Percentiles rank a stretch among this genome's conserved stretches.
These are phyloP conservation scores for Rauvolfia tetraphylla DNA, from an alignment of 257 asterid species.

Conservation along the genomic window DNA sequence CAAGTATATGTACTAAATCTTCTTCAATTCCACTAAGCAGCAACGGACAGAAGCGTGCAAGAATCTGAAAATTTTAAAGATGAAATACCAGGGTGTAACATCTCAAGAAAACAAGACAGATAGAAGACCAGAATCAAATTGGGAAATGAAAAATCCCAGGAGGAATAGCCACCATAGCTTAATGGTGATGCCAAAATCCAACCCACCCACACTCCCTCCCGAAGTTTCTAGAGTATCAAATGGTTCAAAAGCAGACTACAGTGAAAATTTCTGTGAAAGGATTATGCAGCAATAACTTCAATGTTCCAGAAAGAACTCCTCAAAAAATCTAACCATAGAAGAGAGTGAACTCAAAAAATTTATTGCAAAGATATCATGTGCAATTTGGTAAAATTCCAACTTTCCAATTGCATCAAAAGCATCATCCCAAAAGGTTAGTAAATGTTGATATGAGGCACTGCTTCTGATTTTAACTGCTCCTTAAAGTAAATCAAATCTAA, in stretches of 20 bases:
- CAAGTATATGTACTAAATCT: conserved; percentile 79
- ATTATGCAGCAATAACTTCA: neutral
- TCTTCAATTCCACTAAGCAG: conserved; percentile 87
- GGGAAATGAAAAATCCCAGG: neutral
- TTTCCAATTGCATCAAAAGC: neutral
- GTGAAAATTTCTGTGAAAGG: neutral
- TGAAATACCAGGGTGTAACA: conserved; percentile 13
- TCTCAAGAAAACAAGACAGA: neutral
- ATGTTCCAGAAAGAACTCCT: neutral
- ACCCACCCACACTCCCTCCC: neutral
- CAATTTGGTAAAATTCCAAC: neutral
- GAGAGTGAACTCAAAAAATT: neutral
- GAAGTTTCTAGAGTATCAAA: neutral
- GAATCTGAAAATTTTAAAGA: conserved; percentile 55
- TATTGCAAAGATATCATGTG: neutral
- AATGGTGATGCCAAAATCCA: too few species aligned
- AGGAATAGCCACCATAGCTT: neutral
- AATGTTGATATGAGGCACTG: neutral
- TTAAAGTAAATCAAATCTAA: neutral
- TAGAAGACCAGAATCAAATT: neutral
- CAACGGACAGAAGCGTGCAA: conserved; percentile 88
- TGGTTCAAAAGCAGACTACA: neutral
- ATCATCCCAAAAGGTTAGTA: too few species aligned
- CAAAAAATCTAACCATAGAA: neutral
- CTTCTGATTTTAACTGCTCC: neutral